Evolutionary conservation across 2,329 filamentous ascomycete genomes (phyloP), one percentile per base, ranked within the genome.

Genomic region (Fusarium nelsonii): DNA sequence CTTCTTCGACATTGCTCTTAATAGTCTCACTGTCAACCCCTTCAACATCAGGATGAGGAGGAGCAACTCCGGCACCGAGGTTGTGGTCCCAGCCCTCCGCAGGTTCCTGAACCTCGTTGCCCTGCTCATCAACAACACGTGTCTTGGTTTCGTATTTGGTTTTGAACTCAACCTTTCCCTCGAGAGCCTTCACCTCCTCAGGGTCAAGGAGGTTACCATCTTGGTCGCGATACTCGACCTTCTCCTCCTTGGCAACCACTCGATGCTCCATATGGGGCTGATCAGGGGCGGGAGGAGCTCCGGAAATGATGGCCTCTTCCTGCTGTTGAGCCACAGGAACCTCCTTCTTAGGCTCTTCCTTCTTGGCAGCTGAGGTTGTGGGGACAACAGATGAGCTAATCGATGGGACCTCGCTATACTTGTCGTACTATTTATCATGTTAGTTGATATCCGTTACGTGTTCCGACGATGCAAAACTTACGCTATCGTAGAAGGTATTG

Each of bases 101-200:
- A 15, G 82, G 81, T 34, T 79, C 73, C 12, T 78, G 78, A n/a
- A 97, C 81, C 76, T 97, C 92, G 70, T 94, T 93, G 63, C 94
- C 96, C 43, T 89, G 79, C 53, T 87, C 88, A 79, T 97, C 93
- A 40, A 97, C 85, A 58, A 98, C 81, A 60, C 93, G 90, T 10
- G 94, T 97, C 69, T 92, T 88, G n/a, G 95, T 97, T 84, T 98
- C 95, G 78, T 97, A 97, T 71, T 91, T 91, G 14, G 96, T 98
- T 82, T 97, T 90, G 82, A 99, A 97, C 75, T 93, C 93, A 63
- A 98, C 94, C 81, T 97, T 97, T 75, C 95, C 96, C 79, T 95
- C 88, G 33, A 99, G 88, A 20, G 87, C 88, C 75, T 91, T 88
- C 62, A 99, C 94, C 78, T 97, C 88, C 75, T 94, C 92, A 56